Conservation (phyloP, 169 alveolate species). For the Plasmodium vinckei region DNA sequence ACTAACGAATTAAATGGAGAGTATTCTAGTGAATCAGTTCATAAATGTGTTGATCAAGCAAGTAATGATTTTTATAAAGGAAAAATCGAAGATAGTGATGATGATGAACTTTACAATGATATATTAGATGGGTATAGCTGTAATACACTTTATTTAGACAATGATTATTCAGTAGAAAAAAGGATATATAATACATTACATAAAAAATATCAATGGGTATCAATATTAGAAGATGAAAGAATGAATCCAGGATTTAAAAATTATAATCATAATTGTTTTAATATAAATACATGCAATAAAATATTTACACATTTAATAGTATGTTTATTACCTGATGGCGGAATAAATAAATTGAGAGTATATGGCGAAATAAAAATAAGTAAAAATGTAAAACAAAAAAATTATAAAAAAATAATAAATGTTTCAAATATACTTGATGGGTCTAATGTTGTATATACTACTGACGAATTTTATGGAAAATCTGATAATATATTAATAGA, state of each 20-base stretch:
- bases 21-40: not conserved
- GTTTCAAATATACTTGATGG: slow-evolving; percentile 72
- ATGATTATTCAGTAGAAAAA: slow-evolving; percentile 73
- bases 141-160: slow-evolving; percentile 45
- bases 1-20: not conserved
- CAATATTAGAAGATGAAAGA: slow-evolving; percentile 72
- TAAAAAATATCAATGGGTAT: slow-evolving; percentile 74
- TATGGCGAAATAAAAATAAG: slow-evolving; percentile 79
- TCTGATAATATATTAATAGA: slow-evolving; percentile 72
- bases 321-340: slow-evolving; percentile 81
- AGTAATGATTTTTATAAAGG: not conserved
- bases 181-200: slow-evolving; percentile 61
- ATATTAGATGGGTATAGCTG: slow-evolving; percentile 12
- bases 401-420: slow-evolving; percentile 66
- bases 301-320: slow-evolving; percentile 76
- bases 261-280: slow-evolving; percentile 74
- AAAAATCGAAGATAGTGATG: not conserved
- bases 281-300: slow-evolving; percentile 71
- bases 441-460: slow-evolving; percentile 67
- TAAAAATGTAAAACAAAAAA: slow-evolving; percentile 53
- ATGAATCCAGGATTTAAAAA: slow-evolving; percentile 79
- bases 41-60: not conserved
- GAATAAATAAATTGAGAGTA: slow-evolving; percentile 77
- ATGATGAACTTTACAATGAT: slow-evolving; percentile 14
- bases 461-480: slow-evolving; percentile 76